Percentiles rank a stretch among this genome's conserved stretches.
phyloP scores from a whole-genome alignment of 352 stramenopile species.

The Phytophthora sansomeana region DNA sequence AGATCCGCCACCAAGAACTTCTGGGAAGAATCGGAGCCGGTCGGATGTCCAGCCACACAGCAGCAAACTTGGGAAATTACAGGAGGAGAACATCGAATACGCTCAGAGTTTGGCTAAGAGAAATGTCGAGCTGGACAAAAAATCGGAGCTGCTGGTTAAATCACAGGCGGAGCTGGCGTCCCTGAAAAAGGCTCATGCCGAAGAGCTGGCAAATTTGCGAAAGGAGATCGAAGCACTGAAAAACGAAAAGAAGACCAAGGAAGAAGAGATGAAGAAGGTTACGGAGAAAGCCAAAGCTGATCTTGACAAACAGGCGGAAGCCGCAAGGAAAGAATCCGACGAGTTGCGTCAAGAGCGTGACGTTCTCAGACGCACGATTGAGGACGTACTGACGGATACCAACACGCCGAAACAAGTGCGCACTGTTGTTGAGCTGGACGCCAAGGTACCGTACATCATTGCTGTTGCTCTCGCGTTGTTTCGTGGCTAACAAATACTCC shows the following conservation, averaged over 20 bases:
- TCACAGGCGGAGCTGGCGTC: conserved; percentile 8
- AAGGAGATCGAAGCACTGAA: conserved; percentile 13
- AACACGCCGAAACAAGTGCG: conserved; percentile 23
- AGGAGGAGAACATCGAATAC: not conserved
- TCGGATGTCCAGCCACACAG: conserved; percentile 13
- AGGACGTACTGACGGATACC: conserved; percentile 20
- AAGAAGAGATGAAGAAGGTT: conserved; percentile 13
- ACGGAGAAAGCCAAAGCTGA: conserved; percentile 19
- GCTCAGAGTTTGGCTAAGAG: not conserved
- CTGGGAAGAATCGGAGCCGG: conserved; percentile 26
- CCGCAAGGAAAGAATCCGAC: conserved; percentile 10
- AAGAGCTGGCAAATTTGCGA: conserved; percentile 14
- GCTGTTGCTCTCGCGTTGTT: not conserved
- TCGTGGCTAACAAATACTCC: conserved; percentile 6
- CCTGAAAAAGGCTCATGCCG: conserved; percentile 21
- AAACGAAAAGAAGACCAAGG: not conserved
- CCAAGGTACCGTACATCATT: conserved; percentile 15
- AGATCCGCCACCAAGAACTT: not conserved
- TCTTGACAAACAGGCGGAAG: conserved; percentile 4
- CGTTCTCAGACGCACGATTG: conserved; percentile 13
- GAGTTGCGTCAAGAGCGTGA: conserved; percentile 20
- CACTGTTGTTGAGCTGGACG: conserved; percentile 22
- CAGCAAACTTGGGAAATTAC: conserved; percentile 16
- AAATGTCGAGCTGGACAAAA: not conserved
- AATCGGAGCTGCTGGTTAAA: conserved; percentile 1